Percentiles rank a stretch among this genome's conserved stretches.
phyloP scores from a whole-genome alignment of 2,329 filamentous ascomycete species.

The Microsporum canis region DNA sequence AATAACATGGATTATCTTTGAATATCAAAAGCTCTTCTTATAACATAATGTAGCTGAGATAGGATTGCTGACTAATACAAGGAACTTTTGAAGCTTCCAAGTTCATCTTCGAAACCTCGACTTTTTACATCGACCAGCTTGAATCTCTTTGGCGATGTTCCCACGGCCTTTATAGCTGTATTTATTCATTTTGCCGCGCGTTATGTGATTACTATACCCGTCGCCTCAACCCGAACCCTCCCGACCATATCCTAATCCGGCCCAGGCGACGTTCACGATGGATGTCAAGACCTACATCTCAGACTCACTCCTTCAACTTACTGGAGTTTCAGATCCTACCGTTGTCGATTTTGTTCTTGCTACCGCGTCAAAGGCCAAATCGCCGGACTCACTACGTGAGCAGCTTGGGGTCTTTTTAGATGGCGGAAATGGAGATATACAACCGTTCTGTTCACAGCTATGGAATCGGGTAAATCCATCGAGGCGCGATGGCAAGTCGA shows the following conservation, averaged over 20 bases:
- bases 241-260: background rate
- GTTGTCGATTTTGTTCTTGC: conserved; percentile 47
- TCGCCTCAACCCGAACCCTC: background rate
- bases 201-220: background rate
- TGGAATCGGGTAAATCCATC: conserved; percentile 25
- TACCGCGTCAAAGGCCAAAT: conserved; percentile 42
- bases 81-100: background rate
- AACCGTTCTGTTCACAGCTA: conserved; percentile 39
- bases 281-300: conserved; percentile 35
- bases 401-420: conserved; percentile 45
- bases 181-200: background rate
- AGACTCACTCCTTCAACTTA: conserved; percentile 42
- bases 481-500: conserved; percentile 15
- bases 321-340: conserved; percentile 45
- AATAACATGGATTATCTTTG: too few species aligned
- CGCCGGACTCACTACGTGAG: conserved; percentile 37
- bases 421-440: conserved; percentile 34
- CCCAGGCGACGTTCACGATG: conserved; percentile 18
- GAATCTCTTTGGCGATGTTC: background rate
- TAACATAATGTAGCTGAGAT: background rate
- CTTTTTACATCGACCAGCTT: background rate
- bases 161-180: background rate
- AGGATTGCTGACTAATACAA: background rate
- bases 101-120: background rate
- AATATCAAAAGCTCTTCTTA: too few species aligned